A percentile compares a stretch with the other conserved stretches of the same genome.
Conservation (phyloP, 768 basidiomycete species). For the Kwoniella dendrophila region DNA sequence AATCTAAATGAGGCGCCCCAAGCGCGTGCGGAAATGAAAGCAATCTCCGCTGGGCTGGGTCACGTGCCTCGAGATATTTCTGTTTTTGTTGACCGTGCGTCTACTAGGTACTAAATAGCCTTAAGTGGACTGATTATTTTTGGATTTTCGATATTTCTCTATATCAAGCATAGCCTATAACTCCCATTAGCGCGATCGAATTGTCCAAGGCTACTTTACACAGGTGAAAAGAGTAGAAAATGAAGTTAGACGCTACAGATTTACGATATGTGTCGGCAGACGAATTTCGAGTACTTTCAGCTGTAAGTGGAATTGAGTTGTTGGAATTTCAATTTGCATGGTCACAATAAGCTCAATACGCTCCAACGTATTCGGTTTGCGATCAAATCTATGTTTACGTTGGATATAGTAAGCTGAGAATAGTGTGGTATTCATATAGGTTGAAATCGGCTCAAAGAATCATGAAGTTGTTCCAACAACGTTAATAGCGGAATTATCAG, state of each 20-base stretch:
- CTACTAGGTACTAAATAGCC: no score
- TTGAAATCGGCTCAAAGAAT: constrained; percentile 97
- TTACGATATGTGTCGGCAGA: constrained; percentile 87
- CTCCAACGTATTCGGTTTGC: no score
- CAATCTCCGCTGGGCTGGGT: background rate
- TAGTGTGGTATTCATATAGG: constrained; percentile 63
- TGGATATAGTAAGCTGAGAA: background rate
- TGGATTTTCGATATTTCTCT: no score
- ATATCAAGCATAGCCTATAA: no score
- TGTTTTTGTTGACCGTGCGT: constrained; percentile 9
- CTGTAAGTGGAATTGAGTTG: constrained; percentile 61
- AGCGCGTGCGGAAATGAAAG: background rate
- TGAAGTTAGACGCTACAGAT: constrained; percentile 95
- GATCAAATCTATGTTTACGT: background rate
- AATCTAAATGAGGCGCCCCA: constrained; percentile 4
- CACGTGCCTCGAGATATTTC: constrained; percentile 2
- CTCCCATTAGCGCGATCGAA: no score
- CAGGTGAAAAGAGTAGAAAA: constrained; percentile 57
- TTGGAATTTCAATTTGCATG: no score
- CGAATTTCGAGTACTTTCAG: constrained; percentile 94
- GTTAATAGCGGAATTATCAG: constrained; percentile 88
- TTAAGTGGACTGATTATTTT: no score
- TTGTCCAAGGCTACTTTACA: no score
- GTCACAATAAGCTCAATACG: no score
- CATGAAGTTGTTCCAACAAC: constrained; percentile 90